Evolutionary conservation across 2,329 filamentous ascomycete genomes (phyloP), one percentile per base, ranked within the genome.

Genomic region (Didymella keratinophila): DNA sequence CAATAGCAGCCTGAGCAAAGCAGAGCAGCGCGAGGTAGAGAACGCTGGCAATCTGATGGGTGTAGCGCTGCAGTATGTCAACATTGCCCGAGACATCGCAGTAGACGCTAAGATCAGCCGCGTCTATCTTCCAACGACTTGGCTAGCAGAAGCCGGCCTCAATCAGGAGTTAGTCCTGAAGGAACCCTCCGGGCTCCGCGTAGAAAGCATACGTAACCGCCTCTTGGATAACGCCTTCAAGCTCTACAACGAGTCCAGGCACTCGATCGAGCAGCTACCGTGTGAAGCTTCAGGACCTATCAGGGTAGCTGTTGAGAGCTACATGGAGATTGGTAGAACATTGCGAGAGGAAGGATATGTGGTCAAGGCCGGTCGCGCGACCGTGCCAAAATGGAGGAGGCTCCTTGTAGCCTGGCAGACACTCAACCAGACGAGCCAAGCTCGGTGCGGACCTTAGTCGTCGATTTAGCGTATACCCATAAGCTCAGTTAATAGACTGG

Each of bases 291-390:
- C 86, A 62, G 87, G 84, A 0, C 86, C 87, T 0, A 86, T 91
- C 71, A 80, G 87, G 12, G 88, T 90, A 5, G 88, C 88, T 0
- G 87, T 91, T 0, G 88, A 91, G 73, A 90, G 87, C 63, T 91
- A 92, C 69, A 89, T 92, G 85, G 88, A 90, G 71, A 92, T 92
- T 70, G 89, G 87, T 14, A 77, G 87, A 41, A 85, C 88, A n/a
- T 69, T 90, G 25, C 75, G 79, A 53, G 78, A 82, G 54, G 72
- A 79, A 20, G 76, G 79, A 9, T 81, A 79, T 58, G 64, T 72
- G 28, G 74, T 82, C 4, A 81, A 78, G 56, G 77, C 74, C 34
- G 80, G 80, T 5, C 70, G 76, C 44, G 81, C 81, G 14, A 83
- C 80, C 16, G 81, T 83, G 46, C 79, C 81, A 7, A 78, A 73